Base-by-base conservation (phyloP, 2,329 filamentous ascomycete genomes). In the Ampelomyces quisqualis region DNA sequence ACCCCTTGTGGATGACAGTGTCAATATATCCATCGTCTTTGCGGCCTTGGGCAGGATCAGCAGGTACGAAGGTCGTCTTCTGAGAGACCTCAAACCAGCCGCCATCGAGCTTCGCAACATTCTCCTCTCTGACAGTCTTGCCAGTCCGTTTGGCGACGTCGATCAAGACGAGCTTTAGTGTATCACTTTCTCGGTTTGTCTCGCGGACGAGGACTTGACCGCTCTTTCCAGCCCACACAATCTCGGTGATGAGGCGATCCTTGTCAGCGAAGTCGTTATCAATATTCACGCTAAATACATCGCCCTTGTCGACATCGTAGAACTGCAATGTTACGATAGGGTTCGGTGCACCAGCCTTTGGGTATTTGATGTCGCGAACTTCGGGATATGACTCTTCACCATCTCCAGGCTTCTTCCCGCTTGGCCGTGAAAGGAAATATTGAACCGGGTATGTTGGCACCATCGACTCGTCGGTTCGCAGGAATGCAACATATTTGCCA, bases 11-110 rank as follows among this genome's bases (percentile, higher is more conserved):
- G 40, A 97, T 86, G 44, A 97, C 75, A 0, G 86, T 90, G 67
- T 98, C 93, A 47, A 98, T 84, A 60, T 98, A 98, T 15, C 93
- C 93, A 67, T 96, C 90, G 4, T 91, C 70, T 2, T 80, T 75
- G 15, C 90, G 83, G 10, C 87, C 88, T 48, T 87, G 88, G 8
- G 72, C 67, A 15, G 86, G 79, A 64, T 96, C 88, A 3, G 89
- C 87, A 2, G 93, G 93, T 42, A 98, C 84, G 62, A 86, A 97
- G 10, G 76, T 82, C 3, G 90, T 95, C 28, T 85, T 81, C 57
- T 95, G 85, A 1, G 89, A 88, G 28, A 95, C 88, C 70, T 98
- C 93, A 57, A 96, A 91, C 93, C 93, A 98, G 22, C 93, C 94
- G 15, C 90, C 90, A 65, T 98, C 93, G n/a, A 96, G 76, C 42